A percentile compares a stretch with the other conserved stretches of the same genome.
Evolutionary conservation across 768 basidiomycete genomes (phyloP).

Genomic region (Paxillus involutus): DNA sequence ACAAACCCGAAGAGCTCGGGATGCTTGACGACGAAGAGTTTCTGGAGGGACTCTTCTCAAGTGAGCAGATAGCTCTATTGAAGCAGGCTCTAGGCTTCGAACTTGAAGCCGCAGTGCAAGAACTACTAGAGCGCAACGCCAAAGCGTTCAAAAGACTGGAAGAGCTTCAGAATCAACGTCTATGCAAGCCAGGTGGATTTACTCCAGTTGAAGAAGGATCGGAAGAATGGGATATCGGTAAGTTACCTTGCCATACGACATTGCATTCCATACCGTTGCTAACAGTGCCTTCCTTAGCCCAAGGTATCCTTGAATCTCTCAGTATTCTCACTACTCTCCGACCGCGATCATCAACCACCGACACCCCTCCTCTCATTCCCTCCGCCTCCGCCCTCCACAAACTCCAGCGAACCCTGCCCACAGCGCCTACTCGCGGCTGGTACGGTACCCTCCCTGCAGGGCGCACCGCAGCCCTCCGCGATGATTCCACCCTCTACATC

Average conservation of each 20-base stretch:
- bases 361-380: slow-evolving; percentile 54
- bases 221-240: slow-evolving; percentile 85
- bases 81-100: slow-evolving; percentile 63
- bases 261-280: slow-evolving; percentile 5
- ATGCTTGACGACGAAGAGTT: slow-evolving; percentile 37
- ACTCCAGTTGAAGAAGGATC: slow-evolving; percentile 60
- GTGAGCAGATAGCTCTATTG: slow-evolving; percentile 54
- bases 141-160: slow-evolving; percentile 63
- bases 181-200: slow-evolving; percentile 46
- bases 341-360: slow-evolving; percentile 52
- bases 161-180: slow-evolving; percentile 60
- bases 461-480: slow-evolving; percentile 61
- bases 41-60: slow-evolving; percentile 55
- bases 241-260: slow-evolving; percentile 24
- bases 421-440: slow-evolving; percentile 65
- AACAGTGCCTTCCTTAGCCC: slow-evolving; percentile 45
- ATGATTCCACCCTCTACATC: slow-evolving; percentile 73
- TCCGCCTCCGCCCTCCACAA: slow-evolving; percentile 64
- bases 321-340: slow-evolving; percentile 67
- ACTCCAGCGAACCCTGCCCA: slow-evolving; percentile 68
- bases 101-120: slow-evolving; percentile 67
- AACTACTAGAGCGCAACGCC: slow-evolving; percentile 65
- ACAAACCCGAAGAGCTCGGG: slow-evolving; percentile 4
- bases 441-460: slow-evolving; percentile 66
- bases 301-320: slow-evolving; percentile 71